Conservation (phyloP, 139 green algal genomes). For the Asterochloris erici region DNA sequence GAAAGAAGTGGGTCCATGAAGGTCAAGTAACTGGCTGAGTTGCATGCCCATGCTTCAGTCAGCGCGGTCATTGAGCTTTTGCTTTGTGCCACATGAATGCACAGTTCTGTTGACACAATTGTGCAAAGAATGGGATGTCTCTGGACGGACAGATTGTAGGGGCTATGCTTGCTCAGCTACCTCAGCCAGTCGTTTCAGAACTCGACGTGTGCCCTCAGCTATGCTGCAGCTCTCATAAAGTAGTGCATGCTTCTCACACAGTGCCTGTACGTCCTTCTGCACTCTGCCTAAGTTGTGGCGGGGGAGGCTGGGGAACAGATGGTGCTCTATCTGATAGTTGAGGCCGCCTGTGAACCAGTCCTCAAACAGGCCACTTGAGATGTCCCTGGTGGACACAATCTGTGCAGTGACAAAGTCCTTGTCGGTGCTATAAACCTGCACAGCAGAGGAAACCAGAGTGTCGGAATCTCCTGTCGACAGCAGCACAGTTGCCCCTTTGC, state of each 20-base stretch:
- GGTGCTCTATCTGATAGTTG: slow-evolving; percentile 83
- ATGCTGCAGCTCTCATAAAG: slow-evolving; percentile 53
- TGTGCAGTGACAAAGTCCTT: slow-evolving; percentile 70
- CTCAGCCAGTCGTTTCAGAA: slow-evolving; percentile 38
- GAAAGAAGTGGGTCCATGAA: too few species aligned
- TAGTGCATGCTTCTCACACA: slow-evolving; percentile 60
- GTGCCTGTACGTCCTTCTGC: slow-evolving; percentile 21
- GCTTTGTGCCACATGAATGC: too few species aligned
- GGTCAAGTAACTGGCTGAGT: not conserved
- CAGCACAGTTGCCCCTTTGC: too few species aligned
- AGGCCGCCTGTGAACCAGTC: slow-evolving; percentile 73
- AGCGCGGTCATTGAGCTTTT: too few species aligned
- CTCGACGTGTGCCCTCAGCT: slow-evolving; percentile 34
- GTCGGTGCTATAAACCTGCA: slow-evolving; percentile 45
- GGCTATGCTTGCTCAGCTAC: slow-evolving; percentile 19
- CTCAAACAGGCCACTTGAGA: slow-evolving; percentile 41
- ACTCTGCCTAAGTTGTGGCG: slow-evolving; percentile 59
- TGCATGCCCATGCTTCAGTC: not conserved
- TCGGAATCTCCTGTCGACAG: too few species aligned
- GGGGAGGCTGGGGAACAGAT: slow-evolving; percentile 75
- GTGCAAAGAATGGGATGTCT: too few species aligned
- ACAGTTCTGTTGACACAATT: too few species aligned
- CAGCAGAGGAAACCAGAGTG: too few species aligned
- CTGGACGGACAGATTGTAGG: too few species aligned
- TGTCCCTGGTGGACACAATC: slow-evolving; percentile 66